These are phyloP conservation scores for Croton setiger DNA, from an alignment of 441 rosid species.

Conservation along the genomic window DNA sequence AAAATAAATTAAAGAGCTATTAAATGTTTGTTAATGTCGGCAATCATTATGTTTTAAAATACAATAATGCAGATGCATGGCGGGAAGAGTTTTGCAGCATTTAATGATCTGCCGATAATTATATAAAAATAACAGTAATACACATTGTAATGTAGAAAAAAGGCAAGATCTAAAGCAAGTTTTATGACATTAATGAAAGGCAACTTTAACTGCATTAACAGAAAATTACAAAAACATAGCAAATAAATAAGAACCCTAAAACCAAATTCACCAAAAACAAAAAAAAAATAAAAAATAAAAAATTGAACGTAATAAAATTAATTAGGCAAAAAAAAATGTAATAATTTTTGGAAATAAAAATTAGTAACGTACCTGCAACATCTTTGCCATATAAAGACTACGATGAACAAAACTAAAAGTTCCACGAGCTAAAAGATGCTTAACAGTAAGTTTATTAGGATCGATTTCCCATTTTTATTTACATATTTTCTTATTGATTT, in stretches of 20 bases:
- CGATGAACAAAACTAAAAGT: slow-evolving; percentile 23
- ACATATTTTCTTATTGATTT: not conserved
- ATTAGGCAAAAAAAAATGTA: not conserved
- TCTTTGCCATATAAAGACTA: slow-evolving; percentile 31
- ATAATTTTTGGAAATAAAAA: too few relatives aligned
- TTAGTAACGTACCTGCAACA: slow-evolving; percentile 26
- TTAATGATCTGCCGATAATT: too few relatives aligned
- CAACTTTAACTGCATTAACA: slow-evolving; percentile 25
- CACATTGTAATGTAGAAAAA: not conserved
- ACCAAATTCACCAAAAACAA: not conserved
- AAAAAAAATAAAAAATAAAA: not conserved
- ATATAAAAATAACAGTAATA: too few relatives aligned
- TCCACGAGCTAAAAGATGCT: slow-evolving; percentile 23
- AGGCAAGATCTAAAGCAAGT: slow-evolving; percentile 69
- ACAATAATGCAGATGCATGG: too few relatives aligned
- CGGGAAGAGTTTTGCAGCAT: too few relatives aligned
- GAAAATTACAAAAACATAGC: not conserved
- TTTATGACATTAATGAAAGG: slow-evolving; percentile 70
- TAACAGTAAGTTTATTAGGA: slow-evolving; percentile 17
- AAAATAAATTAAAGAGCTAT: not conserved
- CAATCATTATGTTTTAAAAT: too few relatives aligned
- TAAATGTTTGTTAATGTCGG: not conserved
- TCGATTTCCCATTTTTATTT: not conserved
- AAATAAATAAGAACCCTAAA: not conserved
- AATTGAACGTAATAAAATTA: not conserved